Evolutionary conservation across 106 monocot species (phyloP).

Genomic region (Acorus calamus): DNA sequence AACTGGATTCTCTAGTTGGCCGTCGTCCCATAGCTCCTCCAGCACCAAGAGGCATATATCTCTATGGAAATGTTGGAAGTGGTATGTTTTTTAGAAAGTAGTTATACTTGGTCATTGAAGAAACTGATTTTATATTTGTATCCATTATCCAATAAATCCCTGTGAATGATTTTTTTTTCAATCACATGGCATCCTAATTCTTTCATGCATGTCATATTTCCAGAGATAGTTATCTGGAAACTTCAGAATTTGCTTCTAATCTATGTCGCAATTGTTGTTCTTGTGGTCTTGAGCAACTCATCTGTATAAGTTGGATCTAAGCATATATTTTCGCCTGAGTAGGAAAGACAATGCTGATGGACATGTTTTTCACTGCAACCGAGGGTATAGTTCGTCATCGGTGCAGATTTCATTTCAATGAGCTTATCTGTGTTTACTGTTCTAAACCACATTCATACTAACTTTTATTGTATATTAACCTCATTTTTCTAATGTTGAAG

Average conservation of each 20-base stretch:
- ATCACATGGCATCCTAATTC: no score
- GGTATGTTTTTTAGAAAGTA: conserved; percentile 27
- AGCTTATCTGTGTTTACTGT: conserved; percentile 12
- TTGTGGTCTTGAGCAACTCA: no score
- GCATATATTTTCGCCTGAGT: neutral
- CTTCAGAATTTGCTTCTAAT: no score
- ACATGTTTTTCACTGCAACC: conserved; percentile 84
- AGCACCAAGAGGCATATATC: conserved; percentile 79
- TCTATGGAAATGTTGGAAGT: conserved; percentile 95
- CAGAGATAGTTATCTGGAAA: no score
- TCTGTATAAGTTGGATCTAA: neutral
- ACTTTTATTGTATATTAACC: no score
- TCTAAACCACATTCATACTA: neutral
- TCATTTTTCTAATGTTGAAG: no score
- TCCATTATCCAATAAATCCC: neutral
- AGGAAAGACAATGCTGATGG: conserved; percentile 99
- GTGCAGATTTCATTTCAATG: conserved; percentile 88
- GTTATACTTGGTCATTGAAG: no score
- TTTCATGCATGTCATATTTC: no score
- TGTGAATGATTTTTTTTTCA: no score
- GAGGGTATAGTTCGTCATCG: conserved; percentile 74
- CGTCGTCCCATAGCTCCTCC: conserved; percentile 50
- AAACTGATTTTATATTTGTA: neutral
- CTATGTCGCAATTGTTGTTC: no score
- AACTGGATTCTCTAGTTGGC: conserved; percentile 59